Evolutionary conservation across 768 basidiomycete genomes (phyloP), one percentile per base, ranked within the genome.

Genomic region (Suillus paluster): DNA sequence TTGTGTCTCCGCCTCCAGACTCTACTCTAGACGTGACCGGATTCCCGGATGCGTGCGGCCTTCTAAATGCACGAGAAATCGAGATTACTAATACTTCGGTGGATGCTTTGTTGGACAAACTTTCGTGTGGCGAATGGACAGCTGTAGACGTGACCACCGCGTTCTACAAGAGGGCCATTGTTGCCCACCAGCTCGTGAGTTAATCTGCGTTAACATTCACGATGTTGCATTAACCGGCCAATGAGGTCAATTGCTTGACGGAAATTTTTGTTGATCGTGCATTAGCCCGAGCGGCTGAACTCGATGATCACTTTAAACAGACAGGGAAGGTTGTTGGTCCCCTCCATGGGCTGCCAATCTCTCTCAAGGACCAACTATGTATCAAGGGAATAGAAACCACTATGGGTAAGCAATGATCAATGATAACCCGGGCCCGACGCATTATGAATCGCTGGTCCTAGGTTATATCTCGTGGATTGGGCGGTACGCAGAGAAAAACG

Each of bases 191-290:
- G 67, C 70, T 92, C 19, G 90, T 91, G 59, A 68, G 83, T 70
- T 30, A 30, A 30, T 30, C 30, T 30, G 30, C 30, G 3, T 30
- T 3, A 3, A 30, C 6, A 30, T 30, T 30, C 6, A 30, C 30
- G 30, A 3, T 6, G 30, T 60, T 39, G 38, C 30, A 4, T 5
- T 39, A 7, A 11, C 34, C 63, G 33, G 64, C 14, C 15, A 33
- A 73, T 36, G 68, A 91, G 90, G 86, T 86, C 7, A 93, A 92
- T 66, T 94, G 92, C 70, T 70, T 94, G 41, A 94, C 92, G 0
- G 91, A 94, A 71, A 86, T 92, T 23, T 92, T 91, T 67, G 82
- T 92, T 57, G 88, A 30, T 30, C 30, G 30, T 30, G 30, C 30
- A 30, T 30, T 30, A 6, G 30, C 30, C 30, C 30, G 30, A 30